Evolutionary conservation across 2,329 filamentous ascomycete genomes (phyloP).

Genomic region (Pseudogymnoascus sp.): DNA sequence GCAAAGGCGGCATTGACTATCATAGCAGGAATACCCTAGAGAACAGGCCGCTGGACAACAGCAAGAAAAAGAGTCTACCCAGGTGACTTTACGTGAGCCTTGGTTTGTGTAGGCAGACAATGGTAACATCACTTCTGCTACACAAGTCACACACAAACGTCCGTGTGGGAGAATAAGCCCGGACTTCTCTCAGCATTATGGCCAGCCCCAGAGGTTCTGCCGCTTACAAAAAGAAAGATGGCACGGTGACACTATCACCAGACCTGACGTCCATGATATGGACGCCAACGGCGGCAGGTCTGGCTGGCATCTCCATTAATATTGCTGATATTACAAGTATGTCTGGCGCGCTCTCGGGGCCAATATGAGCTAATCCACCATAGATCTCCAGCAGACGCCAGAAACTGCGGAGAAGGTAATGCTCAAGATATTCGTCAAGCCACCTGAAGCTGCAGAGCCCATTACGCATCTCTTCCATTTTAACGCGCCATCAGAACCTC

Average conservation of each 20-base stretch:
- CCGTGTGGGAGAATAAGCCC: not conserved
- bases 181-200: constrained; percentile 35
- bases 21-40: not conserved
- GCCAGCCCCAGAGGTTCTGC: constrained; percentile 57
- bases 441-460: constrained; percentile 49
- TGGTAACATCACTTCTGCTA: not conserved
- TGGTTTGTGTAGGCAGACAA: constrained; percentile 2
- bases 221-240: constrained; percentile 94
- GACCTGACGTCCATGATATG: constrained; percentile 73
- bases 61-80: not conserved
- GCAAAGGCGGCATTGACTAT: not conserved
- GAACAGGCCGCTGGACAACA: not conserved
- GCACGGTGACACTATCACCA: constrained; percentile 65
- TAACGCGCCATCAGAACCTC: constrained; percentile 66
- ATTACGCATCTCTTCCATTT: constrained; percentile 82
- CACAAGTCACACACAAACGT: not conserved
- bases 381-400: constrained; percentile 92
- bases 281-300: constrained; percentile 60
- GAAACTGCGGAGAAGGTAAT: constrained; percentile 84
- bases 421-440: constrained; percentile 80
- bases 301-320: constrained; percentile 58
- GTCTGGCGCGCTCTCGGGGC: constrained; percentile 27
- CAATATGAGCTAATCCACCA: constrained; percentile 17
- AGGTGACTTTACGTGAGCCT: constrained; percentile 3
- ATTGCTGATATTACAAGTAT: constrained; percentile 76